These are phyloP conservation scores for Penicillium oxalicum DNA, from an alignment of 2,329 filamentous ascomycete genomes.

Conservation along the genomic window DNA sequence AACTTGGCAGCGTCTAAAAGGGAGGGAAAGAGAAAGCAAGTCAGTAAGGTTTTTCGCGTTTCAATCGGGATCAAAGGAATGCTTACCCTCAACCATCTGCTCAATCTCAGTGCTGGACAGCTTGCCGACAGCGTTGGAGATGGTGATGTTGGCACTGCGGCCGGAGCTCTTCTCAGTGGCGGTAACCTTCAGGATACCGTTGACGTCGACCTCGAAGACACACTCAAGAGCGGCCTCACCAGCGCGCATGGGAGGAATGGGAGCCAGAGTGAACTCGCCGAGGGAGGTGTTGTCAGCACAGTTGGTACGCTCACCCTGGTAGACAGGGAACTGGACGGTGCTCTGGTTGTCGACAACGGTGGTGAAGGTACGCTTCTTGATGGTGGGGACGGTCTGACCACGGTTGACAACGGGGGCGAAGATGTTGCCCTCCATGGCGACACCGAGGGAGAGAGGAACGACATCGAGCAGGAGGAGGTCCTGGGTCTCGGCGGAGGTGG, in stretches of 20 bases:
- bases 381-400: slow-evolving; percentile 66
- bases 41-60: not conserved
- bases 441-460: slow-evolving; percentile 91
- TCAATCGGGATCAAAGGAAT: too few relatives aligned
- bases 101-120: slow-evolving; percentile 92
- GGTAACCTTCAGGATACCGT: slow-evolving; percentile 99
- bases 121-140: slow-evolving; percentile 99
- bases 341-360: slow-evolving; percentile 63
- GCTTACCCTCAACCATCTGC: slow-evolving; percentile 83
- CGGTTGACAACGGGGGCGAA: slow-evolving; percentile 88
- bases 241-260: slow-evolving; percentile 78
- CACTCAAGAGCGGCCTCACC: slow-evolving; percentile 95
- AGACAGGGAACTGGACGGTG: slow-evolving; percentile 86
- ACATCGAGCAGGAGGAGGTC: slow-evolving; percentile 96
- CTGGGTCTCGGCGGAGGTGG: slow-evolving; percentile 85
- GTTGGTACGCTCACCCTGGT: slow-evolving; percentile 94
- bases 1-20: slow-evolving; percentile 82
- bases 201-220: slow-evolving; percentile 99
- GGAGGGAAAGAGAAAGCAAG: slow-evolving; percentile 9
- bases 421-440: slow-evolving; percentile 99
- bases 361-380: slow-evolving; percentile 88
- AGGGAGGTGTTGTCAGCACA: slow-evolving; percentile 98
- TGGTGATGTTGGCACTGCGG: slow-evolving; percentile 98
- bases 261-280: slow-evolving; percentile 93
- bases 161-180: slow-evolving; percentile 98